Percentiles rank a stretch among this genome's conserved stretches.
Evolutionary conservation across 257 asterid species (phyloP).

Genomic region (Solanum pinnatisectum): DNA sequence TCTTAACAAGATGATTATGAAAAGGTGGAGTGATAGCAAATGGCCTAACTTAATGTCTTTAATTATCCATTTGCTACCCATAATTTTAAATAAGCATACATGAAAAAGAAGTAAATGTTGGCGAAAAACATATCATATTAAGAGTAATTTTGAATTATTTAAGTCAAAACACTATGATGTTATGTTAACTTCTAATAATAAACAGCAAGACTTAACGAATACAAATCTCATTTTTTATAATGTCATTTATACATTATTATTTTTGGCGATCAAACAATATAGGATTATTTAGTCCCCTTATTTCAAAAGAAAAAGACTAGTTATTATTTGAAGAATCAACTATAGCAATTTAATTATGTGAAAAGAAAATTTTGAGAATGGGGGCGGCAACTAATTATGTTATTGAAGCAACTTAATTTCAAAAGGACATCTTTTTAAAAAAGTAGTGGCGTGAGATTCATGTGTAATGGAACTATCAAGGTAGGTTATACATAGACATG

Average conservation of each 20-base stretch:
- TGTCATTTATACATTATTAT: neutral
- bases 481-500: neutral
- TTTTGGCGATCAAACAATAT: neutral
- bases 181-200: no score
- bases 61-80: neutral
- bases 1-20: neutral
- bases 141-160: neutral
- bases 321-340: neutral
- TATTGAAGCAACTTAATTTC: neutral
- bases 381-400: neutral
- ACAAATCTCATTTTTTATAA: neutral
- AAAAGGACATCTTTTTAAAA: neutral
- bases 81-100: neutral
- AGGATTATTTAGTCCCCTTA: neutral
- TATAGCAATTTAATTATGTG: no score
- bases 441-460: neutral
- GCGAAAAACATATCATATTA: neutral
- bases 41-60: neutral
- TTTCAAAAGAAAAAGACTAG: neutral
- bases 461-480: neutral
- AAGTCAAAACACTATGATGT: no score
- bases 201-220: neutral
- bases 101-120: neutral
- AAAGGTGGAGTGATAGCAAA: neutral
- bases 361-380: neutral